Conservation (phyloP, 371 early-diverging fungal species). For the Haplosporangium sp. region DNA sequence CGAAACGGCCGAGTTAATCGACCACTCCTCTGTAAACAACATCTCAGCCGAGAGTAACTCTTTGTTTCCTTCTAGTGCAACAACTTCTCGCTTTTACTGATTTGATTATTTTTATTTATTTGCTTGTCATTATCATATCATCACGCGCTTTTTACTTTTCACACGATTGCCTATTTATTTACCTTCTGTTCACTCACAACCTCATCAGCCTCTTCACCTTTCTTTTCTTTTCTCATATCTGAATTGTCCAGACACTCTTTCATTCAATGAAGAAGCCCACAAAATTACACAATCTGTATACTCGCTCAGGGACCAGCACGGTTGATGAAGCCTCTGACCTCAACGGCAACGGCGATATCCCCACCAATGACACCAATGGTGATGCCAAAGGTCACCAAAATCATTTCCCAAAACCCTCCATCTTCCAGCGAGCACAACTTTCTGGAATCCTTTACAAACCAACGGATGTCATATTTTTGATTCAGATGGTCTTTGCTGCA, state of each 20-base stretch:
- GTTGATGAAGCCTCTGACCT: background rate
- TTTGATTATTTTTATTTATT: no score
- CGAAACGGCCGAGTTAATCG: no score
- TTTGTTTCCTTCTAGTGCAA: no score
- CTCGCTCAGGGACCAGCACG: constrained; percentile 3
- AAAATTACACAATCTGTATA: constrained; percentile 1
- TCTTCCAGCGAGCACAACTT: constrained; percentile 25
- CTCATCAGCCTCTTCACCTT: background rate
- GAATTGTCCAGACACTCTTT: no score
- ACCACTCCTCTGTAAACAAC: no score
- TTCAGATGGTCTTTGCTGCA: constrained; percentile 1
- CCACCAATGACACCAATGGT: background rate
- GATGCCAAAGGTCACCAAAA: background rate
- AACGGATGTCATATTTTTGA: constrained; percentile 14
- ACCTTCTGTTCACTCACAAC: no score
- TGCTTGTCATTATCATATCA: no score
- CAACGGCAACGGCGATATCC: background rate
- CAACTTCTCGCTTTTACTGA: no score
- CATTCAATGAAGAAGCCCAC: constrained; percentile 6
- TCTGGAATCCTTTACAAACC: constrained; percentile 23
- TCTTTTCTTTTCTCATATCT: background rate
- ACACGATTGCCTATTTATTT: no score
- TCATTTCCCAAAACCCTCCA: constrained; percentile 16
- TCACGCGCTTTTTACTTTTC: no score
- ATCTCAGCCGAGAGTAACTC: no score